phyloP scores from a whole-genome alignment of 805 yeast species.

The Metschnikowia peoriensis region DNA sequence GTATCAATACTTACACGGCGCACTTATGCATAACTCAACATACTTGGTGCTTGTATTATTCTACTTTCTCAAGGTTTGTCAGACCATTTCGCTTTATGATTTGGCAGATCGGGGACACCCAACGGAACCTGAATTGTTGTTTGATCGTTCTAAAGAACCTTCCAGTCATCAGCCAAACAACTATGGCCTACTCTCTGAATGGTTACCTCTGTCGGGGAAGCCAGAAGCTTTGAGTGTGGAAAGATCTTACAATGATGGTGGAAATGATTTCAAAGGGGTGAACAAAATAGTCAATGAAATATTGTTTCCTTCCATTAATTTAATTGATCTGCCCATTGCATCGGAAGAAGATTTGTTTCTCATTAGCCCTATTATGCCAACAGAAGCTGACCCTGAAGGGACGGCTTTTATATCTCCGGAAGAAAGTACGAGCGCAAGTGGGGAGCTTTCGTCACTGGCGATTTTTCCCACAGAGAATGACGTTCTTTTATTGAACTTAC shows the following conservation, averaged over 20 bases:
- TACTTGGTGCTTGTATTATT: no score
- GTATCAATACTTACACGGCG: no score
- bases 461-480: not conserved
- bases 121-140: no score
- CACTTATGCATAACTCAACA: no score
- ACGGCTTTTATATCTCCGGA: not conserved
- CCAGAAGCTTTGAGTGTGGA: not conserved
- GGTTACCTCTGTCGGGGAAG: no score
- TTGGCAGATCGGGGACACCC: no score
- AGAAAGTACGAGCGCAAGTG: not conserved
- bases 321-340: constrained; percentile 4
- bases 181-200: no score
- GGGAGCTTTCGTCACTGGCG: not conserved
- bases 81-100: no score
- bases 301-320: not conserved
- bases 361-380: not conserved
- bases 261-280: not conserved
- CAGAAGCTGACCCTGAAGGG: not conserved
- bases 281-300: not conserved
- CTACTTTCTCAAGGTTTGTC: no score
- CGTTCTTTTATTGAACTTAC: not conserved
- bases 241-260: not conserved
- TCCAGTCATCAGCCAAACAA: no score
- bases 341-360: not conserved
- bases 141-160: no score